phyloP scores from a whole-genome alignment of 495 filamentous ascomycete genomes.

The Diplogelasinospora grovesii region DNA sequence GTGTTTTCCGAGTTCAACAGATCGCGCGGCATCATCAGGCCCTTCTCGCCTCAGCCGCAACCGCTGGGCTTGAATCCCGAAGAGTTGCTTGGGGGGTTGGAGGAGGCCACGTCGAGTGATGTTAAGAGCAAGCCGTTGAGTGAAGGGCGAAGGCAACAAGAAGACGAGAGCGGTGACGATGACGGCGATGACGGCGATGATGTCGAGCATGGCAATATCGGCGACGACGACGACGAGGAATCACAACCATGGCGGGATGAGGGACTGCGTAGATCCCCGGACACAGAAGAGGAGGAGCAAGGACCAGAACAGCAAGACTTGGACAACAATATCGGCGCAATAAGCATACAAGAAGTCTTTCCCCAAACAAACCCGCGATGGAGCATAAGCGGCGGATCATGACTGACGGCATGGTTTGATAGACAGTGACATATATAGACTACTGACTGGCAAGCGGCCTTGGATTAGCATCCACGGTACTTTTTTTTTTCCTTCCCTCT shows the following conservation, averaged over 20 bases:
- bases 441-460: too few species aligned
- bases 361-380: too few species aligned
- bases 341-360: too few species aligned
- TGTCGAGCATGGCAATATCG: conserved; percentile 10
- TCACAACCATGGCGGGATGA: conserved; percentile 28
- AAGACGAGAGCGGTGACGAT: conserved; percentile 1
- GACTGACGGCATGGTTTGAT: too few species aligned
- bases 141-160: background rate
- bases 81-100: conserved; percentile 23
- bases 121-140: too few species aligned
- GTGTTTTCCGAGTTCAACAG: conserved; percentile 48
- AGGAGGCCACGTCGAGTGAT: conserved; percentile 5
- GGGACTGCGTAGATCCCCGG: conserved; percentile 10
- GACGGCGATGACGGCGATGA: conserved; percentile 23
- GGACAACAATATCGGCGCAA: too few species aligned
- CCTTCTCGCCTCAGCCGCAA: conserved; percentile 48
- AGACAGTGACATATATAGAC: too few species aligned
- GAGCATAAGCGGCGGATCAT: too few species aligned
- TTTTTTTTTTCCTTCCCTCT: too few species aligned
- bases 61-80: conserved; percentile 34
- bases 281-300: conserved; percentile 1
- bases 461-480: too few species aligned
- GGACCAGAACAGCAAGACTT: too few species aligned
- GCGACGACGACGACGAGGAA: conserved; percentile 17
- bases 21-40: conserved; percentile 40